Evolutionary conservation across 495 filamentous ascomycete species (phyloP), one percentile per base, ranked within the genome.

Genomic region (Xylaria telfairii): DNA sequence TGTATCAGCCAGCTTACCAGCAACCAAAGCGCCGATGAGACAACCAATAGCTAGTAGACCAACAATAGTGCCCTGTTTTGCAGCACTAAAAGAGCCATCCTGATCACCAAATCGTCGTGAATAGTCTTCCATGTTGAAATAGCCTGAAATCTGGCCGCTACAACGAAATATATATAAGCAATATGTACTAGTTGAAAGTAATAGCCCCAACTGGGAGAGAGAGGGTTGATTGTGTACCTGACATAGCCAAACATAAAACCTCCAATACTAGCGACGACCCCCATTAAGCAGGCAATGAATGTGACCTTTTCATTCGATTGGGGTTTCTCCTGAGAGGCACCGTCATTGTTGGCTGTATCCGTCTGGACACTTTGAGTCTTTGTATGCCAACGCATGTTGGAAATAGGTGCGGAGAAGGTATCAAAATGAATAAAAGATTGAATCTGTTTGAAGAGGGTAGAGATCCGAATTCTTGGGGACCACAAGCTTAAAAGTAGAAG

Each of bases 221-320:
- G 79, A 72, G 63, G 76, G 73, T 30, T 28, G 7, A n/a, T 21
- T 28, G 67, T 83, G 73, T 79, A 91, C 91, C 67, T 92, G 64
- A 84, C 90, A 78, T 93, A 93, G 71, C 92, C 92, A 72, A 93
- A 93, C 79, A 93, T 91, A 81, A 94, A 92, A 70, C 92, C 92
- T 76, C 92, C 92, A 83, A 94, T 92, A 26, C 90, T 86, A 65
- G 87, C 84, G 54, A 86, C 80, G 32, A 72, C 66, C 9, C 84
- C 84, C 53, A 86, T 75, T 44, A 81, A 75, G 64, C 80, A 47
- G 13, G 85, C 79, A 3, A 81, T 53, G 37, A 76, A 57, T 21
- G 83, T 86, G 60, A 85, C 17, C 39, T 46, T 68, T 41, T 68
- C 65, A 21, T 68, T 57, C 7, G 65, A 42, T 39, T 24, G 10